phyloP scores from a whole-genome alignment of 768 basidiomycete genomes.

The Cystobasidium tubakii region DNA sequence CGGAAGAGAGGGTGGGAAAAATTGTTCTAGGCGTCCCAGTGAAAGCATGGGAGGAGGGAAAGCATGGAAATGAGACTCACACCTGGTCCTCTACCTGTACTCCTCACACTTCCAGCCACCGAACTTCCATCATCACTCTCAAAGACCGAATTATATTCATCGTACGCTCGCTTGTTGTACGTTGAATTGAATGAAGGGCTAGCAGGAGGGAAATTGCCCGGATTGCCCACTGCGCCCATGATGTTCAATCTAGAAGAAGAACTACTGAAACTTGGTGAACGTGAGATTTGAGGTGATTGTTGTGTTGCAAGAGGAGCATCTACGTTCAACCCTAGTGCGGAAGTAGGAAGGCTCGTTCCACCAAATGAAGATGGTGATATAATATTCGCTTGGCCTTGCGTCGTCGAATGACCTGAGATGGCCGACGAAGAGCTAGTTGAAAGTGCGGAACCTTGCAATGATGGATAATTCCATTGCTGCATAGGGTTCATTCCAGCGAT shows the following conservation, averaged over 20 bases:
- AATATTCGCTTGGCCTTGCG: neutral
- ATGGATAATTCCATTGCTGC: neutral
- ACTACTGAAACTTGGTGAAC: neutral
- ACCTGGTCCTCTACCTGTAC: constrained; percentile 21
- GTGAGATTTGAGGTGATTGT: neutral
- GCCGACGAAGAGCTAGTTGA: neutral
- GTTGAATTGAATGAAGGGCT: neutral
- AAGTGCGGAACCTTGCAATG: neutral
- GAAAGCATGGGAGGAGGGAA: no score
- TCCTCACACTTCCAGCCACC: constrained; percentile 10
- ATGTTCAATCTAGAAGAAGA: neutral
- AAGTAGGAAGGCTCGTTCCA: neutral
- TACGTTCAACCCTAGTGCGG: neutral
- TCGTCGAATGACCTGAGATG: neutral
- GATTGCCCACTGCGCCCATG: neutral
- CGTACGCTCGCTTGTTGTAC: constrained; percentile 6
- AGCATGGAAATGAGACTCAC: no score
- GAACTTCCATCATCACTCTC: constrained; percentile 11
- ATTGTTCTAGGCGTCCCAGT: no score
- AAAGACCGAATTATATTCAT: constrained; percentile 29
- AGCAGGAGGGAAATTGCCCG: neutral
- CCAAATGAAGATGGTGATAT: neutral
- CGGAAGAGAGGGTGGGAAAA: neutral
- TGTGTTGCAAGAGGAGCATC: neutral
- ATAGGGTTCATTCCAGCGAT: neutral